Evolutionary conservation across 2,329 filamentous ascomycete genomes (phyloP), one percentile per base, ranked within the genome.

Genomic region (Fusarium paranaense): DNA sequence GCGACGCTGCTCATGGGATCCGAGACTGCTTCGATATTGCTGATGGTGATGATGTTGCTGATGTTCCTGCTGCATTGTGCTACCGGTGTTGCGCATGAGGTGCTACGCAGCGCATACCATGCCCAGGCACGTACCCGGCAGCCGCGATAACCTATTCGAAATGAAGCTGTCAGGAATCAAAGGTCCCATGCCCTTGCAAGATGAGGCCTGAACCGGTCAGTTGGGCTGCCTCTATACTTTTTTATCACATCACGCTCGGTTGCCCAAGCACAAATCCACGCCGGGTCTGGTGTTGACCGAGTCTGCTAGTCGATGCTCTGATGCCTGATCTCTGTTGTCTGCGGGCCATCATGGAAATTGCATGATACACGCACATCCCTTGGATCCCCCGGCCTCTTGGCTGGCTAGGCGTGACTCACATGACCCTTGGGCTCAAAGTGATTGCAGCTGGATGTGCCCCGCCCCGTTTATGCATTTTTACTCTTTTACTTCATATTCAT

Each of bases 171-270:
- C 33, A 35, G 33, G 33, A 58, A 35, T 30, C 60, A 38, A 65
- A 64, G 40, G 30, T 38, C 62, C 73, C 73, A 61, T 67, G 75
- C 64, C 75, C 75, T 64, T 78, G 75, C 67, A 67, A 62, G 47
- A 58, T 70, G 64, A 77, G 61, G 68, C 76, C 76, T 78, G 76
- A 78, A 74, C 74, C 67, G 63, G 75, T 74, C 68, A 59, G 68
- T 73, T 78, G 76, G 67, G 72, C 72, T 75, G 68, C 66, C 33
- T 65, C 57, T 56, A 45, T 57, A 62, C 52, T 30, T 40, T 18
- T 14, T 18, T 22, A 42, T 56, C 35, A 62, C 45, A 14, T 32
- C 35, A 37, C 35, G 33, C 32, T 63, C 45, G n/a, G 25, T 38
- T 35, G 33, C 32, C 45, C 42, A 35, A 27, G 32, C 16, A n/a